Conservation (phyloP, 495 filamentous ascomycete genomes). For the Trichoderma parareesei region DNA sequence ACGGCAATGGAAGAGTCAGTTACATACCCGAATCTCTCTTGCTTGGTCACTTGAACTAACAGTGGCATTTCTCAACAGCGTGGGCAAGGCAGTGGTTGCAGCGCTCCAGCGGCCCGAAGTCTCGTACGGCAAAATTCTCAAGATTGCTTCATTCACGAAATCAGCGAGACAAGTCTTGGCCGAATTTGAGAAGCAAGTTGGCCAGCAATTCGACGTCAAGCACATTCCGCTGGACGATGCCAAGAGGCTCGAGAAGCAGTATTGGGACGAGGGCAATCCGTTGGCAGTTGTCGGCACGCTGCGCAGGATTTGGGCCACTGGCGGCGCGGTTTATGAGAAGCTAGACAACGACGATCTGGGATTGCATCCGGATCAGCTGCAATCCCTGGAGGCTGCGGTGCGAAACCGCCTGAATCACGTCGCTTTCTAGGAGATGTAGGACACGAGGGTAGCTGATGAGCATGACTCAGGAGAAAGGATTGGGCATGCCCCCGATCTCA, state of each 20-base stretch:
- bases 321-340: conserved; percentile 59
- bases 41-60: background rate
- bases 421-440: background rate
- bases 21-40: background rate
- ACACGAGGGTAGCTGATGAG: background rate
- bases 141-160: conserved; percentile 62
- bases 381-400: conserved; percentile 41
- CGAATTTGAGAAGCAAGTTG: conserved; percentile 60
- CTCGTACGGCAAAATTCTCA: conserved; percentile 47
- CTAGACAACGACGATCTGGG: conserved; percentile 56
- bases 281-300: conserved; percentile 49
- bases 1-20: conserved; percentile 62
- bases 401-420: background rate
- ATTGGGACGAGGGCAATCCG: conserved; percentile 47
- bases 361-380: conserved; percentile 34
- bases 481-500: no score
- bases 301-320: conserved; percentile 62
- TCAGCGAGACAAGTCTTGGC: conserved; percentile 52
- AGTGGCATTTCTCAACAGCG: conserved; percentile 32
- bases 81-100: conserved; percentile 55
- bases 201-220: conserved; percentile 44
- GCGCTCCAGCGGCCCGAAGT: conserved; percentile 48
- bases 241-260: conserved; percentile 42
- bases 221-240: conserved; percentile 46
- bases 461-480: no score